phyloP scores from a whole-genome alignment of 2,329 filamentous ascomycete genomes.

The Alternaria angustiovoidea region DNA sequence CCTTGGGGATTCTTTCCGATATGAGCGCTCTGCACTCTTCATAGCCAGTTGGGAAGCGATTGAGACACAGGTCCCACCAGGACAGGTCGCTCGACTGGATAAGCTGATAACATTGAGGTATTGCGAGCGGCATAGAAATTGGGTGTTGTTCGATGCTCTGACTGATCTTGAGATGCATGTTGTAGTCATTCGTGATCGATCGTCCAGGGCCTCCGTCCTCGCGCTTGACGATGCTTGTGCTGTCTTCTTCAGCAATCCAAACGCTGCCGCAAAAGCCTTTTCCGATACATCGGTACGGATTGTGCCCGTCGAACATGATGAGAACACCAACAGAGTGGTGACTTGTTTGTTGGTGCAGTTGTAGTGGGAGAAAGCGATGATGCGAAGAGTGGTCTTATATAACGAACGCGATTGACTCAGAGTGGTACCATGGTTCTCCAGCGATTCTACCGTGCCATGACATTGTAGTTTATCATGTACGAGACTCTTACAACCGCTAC shows the following conservation, averaged over 20 bases:
- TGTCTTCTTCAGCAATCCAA: constrained; percentile 20
- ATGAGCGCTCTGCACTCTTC: constrained; percentile 16
- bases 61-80: not conserved
- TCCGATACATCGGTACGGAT: constrained; percentile 23
- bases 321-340: no score
- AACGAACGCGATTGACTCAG: not conserved
- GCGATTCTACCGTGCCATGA: not conserved
- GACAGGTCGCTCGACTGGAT: no score
- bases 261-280: constrained; percentile 30
- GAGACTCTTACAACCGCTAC: not conserved
- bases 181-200: constrained; percentile 28
- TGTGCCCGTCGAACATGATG: not conserved
- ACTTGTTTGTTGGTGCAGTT: no score
- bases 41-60: constrained; percentile 20
- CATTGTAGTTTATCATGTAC: no score
- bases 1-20: constrained; percentile 18
- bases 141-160: constrained; percentile 10
- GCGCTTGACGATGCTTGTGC: constrained; percentile 22
- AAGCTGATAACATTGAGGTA: not conserved
- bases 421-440: not conserved
- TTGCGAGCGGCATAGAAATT: not conserved
- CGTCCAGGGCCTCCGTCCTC: constrained; percentile 29
- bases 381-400: not conserved
- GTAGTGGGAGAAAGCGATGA: not conserved
- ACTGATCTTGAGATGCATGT: constrained; percentile 21